Percentiles rank a stretch among this genome's conserved stretches.
phyloP scores from a whole-genome alignment of 106 monocot genomes.

The Allium cepa region DNA sequence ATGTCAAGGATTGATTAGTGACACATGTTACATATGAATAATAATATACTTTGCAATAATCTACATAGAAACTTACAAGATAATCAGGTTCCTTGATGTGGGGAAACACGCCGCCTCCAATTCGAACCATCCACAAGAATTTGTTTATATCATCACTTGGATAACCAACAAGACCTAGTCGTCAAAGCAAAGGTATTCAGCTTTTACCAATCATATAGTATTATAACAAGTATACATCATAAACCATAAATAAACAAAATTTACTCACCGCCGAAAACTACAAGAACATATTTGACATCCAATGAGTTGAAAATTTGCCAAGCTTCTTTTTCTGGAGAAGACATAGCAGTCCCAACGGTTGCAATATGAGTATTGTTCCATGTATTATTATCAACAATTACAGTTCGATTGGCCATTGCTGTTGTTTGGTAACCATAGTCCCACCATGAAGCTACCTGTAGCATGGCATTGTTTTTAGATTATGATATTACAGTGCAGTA shows the following conservation, averaged over 20 bases:
- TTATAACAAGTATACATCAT: background rate
- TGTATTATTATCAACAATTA: conserved; percentile 99
- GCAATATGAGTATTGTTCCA: conserved; percentile 99
- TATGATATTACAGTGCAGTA: too few relatives aligned
- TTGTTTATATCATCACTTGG: conserved; percentile 99
- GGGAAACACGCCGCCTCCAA: conserved; percentile 98
- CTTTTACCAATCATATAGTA: background rate
- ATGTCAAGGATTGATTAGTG: too few relatives aligned
- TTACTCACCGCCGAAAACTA: conserved; percentile 85
- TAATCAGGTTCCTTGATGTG: conserved; percentile 99
- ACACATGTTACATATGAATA: too few relatives aligned
- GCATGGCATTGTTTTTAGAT: background rate
- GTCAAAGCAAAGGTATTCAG: conserved; percentile 3
- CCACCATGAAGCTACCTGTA: conserved; percentile 99
- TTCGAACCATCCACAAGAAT: conserved; percentile 99
- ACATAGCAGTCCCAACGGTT: conserved; percentile 98
- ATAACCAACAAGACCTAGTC: conserved; percentile 92
- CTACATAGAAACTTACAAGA: conserved; percentile 58
- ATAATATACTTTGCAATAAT: too few relatives aligned
- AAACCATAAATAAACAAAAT: background rate
- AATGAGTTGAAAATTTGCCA: conserved; percentile 94
- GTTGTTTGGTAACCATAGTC: conserved; percentile 99
- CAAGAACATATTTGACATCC: conserved; percentile 99
- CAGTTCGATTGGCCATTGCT: conserved; percentile 97
- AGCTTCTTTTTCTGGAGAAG: conserved; percentile 90